These are phyloP conservation scores for Echinochloa phyllopogon DNA, from an alignment of 176 grass and related monocot genomes.

Conservation along the genomic window DNA sequence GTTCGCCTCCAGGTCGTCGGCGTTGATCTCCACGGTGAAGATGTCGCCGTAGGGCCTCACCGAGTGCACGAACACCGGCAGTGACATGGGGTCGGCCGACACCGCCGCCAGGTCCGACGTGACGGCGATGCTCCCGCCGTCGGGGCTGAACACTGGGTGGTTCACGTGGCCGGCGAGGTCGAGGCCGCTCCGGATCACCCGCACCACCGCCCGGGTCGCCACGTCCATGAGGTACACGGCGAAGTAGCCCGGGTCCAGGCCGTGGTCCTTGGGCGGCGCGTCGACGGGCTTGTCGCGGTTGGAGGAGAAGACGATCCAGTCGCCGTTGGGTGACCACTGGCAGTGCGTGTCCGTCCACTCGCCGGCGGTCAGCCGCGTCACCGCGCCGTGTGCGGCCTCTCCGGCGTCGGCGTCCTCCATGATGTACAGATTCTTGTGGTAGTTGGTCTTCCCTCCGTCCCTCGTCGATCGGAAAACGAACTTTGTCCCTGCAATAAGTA, in stretches of 20 bases:
- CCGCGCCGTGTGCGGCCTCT: background rate
- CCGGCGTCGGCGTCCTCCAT: slow-evolving; percentile 8
- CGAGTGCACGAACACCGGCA: background rate
- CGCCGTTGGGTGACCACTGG: background rate
- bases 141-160: background rate
- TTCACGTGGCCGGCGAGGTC: slow-evolving; percentile 7
- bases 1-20: too few relatives aligned
- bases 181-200: background rate
- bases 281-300: background rate
- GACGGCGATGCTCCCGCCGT: background rate
- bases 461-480: slow-evolving; percentile 32
- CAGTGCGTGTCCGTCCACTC: background rate
- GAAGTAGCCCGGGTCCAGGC: slow-evolving; percentile 12
- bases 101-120: background rate
- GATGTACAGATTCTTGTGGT: slow-evolving; percentile 39
- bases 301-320: background rate
- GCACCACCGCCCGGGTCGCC: background rate
- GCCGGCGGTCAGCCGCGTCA: background rate
- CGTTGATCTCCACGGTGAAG: too few relatives aligned
- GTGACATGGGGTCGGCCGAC: background rate
- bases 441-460: slow-evolving; percentile 30
- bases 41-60: too few relatives aligned
- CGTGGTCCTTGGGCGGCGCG: background rate
- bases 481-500: slow-evolving; percentile 19
- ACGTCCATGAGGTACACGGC: slow-evolving; percentile 7